These are phyloP conservation scores for Saprolegnia diclina DNA, from an alignment of 352 stramenopile genomes.

Conservation along the genomic window DNA sequence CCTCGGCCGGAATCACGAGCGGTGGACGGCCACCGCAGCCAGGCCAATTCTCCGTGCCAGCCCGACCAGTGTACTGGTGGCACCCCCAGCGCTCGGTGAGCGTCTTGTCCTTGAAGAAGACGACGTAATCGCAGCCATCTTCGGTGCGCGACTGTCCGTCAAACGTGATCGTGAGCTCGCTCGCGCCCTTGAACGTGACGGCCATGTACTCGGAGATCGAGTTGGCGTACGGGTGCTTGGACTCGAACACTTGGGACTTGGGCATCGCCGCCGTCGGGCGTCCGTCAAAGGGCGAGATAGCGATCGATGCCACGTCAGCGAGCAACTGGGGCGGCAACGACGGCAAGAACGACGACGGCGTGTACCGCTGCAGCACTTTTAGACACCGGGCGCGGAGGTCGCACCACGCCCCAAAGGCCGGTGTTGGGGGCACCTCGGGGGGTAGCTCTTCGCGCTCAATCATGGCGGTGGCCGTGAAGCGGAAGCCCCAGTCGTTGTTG, in stretches of 20 bases:
- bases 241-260: constrained; percentile 74
- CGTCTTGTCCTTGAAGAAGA: constrained; percentile 75
- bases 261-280: constrained; percentile 46
- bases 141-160: constrained; percentile 64
- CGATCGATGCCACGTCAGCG: constrained; percentile 37
- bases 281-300: constrained; percentile 41
- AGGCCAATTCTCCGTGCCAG: constrained; percentile 73
- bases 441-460: constrained; percentile 46
- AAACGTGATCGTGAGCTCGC: constrained; percentile 62
- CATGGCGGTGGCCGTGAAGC: constrained; percentile 62
- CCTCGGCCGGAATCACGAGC: constrained; percentile 67
- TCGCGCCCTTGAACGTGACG: constrained; percentile 68
- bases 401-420: constrained; percentile 37
- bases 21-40: constrained; percentile 49
- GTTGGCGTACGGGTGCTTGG: constrained; percentile 80
- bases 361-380: constrained; percentile 39
- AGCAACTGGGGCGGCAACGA: constrained; percentile 32
- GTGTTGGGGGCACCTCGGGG: constrained; percentile 47
- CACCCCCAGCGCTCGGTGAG: constrained; percentile 52
- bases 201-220: constrained; percentile 76
- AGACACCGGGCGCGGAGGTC: constrained; percentile 56
- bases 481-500: constrained; percentile 74
- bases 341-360: constrained; percentile 4
- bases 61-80: constrained; percentile 59
- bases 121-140: constrained; percentile 68